Base-by-base conservation (phyloP, 83 land plant species). In the Picea abies region DNA sequence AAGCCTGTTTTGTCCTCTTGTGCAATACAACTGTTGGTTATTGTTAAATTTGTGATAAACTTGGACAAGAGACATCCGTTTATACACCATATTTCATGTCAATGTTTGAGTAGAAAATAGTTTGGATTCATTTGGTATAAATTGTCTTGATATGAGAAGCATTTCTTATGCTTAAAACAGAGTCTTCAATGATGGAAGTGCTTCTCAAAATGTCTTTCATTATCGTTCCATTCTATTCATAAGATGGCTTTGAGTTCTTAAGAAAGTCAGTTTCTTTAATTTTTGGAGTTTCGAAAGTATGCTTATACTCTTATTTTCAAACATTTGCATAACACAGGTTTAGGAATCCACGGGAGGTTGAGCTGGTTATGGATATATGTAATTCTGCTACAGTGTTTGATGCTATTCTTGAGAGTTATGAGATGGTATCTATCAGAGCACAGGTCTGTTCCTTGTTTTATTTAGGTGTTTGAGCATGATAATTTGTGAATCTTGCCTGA, bases 261-360 rank as follows among this genome's bases (percentile, higher is more conserved):
- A 52, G 58, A 14, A 44, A 52, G 58, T 52, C 14, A 3, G 22
- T 16, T 37, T 35, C 17, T 69, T 35, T 37, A 70, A 35, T 37
- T 37, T 10, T 37, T 37, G 44, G 20, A 35, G 75, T 70, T 35
- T 69, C 8, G 47, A 70, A 17, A 17, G 44, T 35, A 70, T 70
- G n/a, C 39, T 70, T 35, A 16, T 7, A 37, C 20, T 69, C 73
- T 25, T 70, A 70, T 70, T 37, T 7, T 32, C 75, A 70, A 70
- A 70, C 39, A 35, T 70, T 70, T 35, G 39, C 6, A 35, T 19
- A 37, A 17, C 14, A 47, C 62, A 79, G 81, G 35, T 61, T 79
- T 63, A 79, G 66, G 63, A 79, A 79, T 60, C 62, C 39, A 79
- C 63, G 81, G 81, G 81, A 79, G 66, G 81, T 63, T 79, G 81